Evolutionary conservation across 331 rosid species (phyloP).

Genomic region (Saraca asoca): DNA sequence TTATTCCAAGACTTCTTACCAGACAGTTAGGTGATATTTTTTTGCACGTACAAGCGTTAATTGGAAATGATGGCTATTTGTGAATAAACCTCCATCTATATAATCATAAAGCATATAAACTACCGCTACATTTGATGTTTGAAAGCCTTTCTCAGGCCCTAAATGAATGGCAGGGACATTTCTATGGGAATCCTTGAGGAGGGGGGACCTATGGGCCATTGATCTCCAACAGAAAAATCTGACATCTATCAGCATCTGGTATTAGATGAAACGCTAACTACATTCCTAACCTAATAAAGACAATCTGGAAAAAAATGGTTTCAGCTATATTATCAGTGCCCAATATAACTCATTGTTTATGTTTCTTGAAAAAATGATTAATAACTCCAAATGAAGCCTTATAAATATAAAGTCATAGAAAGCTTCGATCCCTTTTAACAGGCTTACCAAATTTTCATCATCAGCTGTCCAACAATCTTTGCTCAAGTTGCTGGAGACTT

Average conservation of each 20-base stretch:
- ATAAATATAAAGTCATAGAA: conserved; percentile 3
- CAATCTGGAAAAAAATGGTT: background rate
- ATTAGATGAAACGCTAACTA: background rate
- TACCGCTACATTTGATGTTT: background rate
- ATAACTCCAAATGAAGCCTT: conserved; percentile 8
- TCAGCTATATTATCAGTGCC: background rate
- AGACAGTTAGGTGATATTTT: background rate
- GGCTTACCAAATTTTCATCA: conserved; percentile 78
- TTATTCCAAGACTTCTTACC: background rate
- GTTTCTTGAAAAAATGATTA: background rate
- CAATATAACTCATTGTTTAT: background rate
- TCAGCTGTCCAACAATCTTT: conserved; percentile 62
- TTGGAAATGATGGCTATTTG: background rate
- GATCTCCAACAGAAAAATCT: background rate
- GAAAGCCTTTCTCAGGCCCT: background rate
- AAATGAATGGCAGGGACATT: background rate
- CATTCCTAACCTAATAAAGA: background rate
- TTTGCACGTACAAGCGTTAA: background rate
- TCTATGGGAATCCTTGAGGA: background rate
- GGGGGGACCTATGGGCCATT: background rate
- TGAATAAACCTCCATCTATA: background rate
- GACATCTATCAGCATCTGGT: background rate
- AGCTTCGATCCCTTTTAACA: conserved; percentile 2
- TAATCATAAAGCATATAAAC: no score
- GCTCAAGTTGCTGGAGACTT: conserved; percentile 46